Base-by-base conservation (phyloP, 192 early-diverging fungal genomes). In the Entomortierella lignicola region DNA sequence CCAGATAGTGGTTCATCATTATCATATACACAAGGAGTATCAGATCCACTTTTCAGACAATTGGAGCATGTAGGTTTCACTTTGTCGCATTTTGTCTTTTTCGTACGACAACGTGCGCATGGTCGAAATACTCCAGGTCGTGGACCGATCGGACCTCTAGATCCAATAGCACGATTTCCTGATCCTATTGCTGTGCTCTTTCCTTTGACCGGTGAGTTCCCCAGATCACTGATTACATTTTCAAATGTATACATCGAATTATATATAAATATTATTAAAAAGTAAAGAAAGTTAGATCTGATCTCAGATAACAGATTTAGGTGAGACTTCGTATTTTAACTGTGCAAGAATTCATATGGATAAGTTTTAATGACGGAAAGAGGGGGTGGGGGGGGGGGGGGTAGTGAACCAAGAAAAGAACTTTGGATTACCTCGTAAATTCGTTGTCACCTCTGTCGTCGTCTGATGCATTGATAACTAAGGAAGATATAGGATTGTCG, bases 1-100 rank as follows among this genome's bases (percentile, higher is more conserved):
- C 55, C 66, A 7, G 26, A 30, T 4, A 66, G 26, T 15, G 75
- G 75, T 31, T 79, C 75, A 30, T 79, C 67, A 23, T 79, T 79
- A 37, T 79, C 75, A 43, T 79, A 79, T 25, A 79, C 67, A 32
- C 75, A 79, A 13, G 56, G 26, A 17, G 48, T 63, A 15, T 64
- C 60, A 12, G 44, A 30, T 25, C 48, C 59, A 15, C 26, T 50
- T 63, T 79, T 79, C n/a, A 48, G 32, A 31, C 75, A 79, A 41
- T 29, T 79, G 8, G 75, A 79, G 30, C 75, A 79, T 26, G 57
- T 31, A 15, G 75, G 75, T 17, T 70, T 79, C 39, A 70, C 18
- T 39, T 62, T 31, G 30, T 79, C 75, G 29, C 75, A 79, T 55
- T 69, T 79, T 32, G 68, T 79, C 75, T 79, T 79, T 51, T 79